These are phyloP conservation scores for Phyllosticta citriasiana DNA, from an alignment of 2,329 filamentous ascomycete genomes.

Conservation along the genomic window DNA sequence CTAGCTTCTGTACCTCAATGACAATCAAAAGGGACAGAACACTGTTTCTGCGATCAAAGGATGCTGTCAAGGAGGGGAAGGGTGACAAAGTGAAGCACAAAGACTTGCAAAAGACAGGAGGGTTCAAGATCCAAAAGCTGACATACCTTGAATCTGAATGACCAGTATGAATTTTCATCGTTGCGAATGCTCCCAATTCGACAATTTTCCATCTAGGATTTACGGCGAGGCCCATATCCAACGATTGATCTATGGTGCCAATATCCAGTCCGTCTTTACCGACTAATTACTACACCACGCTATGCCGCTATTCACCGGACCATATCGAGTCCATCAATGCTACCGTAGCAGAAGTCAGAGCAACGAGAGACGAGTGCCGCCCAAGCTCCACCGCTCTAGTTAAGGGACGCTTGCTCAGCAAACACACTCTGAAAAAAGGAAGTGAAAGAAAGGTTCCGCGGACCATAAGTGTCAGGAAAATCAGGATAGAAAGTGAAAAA, in stretches of 20 bases:
- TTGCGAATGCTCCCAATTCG: too few species aligned
- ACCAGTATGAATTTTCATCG: too few species aligned
- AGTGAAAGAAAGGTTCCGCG: background rate
- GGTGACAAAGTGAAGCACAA: too few species aligned
- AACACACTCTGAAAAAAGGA: background rate
- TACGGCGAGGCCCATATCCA: background rate
- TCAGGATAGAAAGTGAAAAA: background rate
- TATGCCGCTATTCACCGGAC: background rate
- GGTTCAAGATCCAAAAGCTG: too few species aligned
- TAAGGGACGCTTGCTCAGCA: background rate
- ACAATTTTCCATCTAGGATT: too few species aligned
- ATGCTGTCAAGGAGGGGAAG: too few species aligned
- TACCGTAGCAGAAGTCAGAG: background rate
- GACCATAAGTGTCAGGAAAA: background rate
- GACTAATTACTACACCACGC: background rate
- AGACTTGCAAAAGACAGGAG: too few species aligned
- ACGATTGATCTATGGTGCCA: background rate
- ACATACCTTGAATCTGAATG: too few species aligned
- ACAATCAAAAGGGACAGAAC: too few species aligned
- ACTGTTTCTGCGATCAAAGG: too few species aligned
- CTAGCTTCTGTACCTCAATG: too few species aligned
- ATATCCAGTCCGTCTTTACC: background rate
- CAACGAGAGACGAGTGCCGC: background rate
- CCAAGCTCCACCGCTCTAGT: background rate
- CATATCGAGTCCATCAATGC: background rate